Base-by-base conservation (phyloP, 1,139 yeast genomes). In the Pichiaceae sp. region DNA sequence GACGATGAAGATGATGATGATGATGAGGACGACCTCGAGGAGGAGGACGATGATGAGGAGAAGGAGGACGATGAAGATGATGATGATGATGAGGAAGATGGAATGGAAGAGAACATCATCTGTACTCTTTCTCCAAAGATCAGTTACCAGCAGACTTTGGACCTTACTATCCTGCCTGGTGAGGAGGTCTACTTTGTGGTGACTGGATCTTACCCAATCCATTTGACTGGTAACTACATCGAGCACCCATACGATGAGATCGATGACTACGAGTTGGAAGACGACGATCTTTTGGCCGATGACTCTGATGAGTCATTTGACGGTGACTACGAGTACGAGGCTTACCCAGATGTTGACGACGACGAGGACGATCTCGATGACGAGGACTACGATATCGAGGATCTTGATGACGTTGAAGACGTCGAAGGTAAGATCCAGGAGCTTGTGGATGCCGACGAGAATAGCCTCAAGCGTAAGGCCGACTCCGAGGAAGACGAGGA, bases 101-200 rank as follows among this genome's bases (percentile, higher is more conserved):
- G 66, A 29, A 69, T 73, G 46, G 83, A 81, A 59, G 95, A 85
- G 63, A 81, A 68, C 54, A 82, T 87, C 42, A 66, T 93, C 44
- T 85, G 95, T 67, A 93, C 98, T 41, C 73, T 91, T 48, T 79
- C 94, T 38, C 97, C 97, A 62, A 73, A 80, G 58, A 57, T 68
- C 39, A 83, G 77, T 60, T 89, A 64, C 73, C 99, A 91, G 70
- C 96, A 89, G 70, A 68, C 93, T 44, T 62, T 91, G 44, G 97
- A 91, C 57, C 66, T 91, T 51, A 86, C 94, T 56, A 82, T 93
- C 57, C 73, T 81, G 43, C 95, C 96, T 53, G 93, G 81, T 57
- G 98, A 91, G 67, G 95, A 87, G 57, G 89, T 91, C 44, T 78
- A 72, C 69, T 91, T 91, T 58, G 93, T 86, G 54, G 96, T 85